Base-by-base conservation (phyloP, 2,329 filamentous ascomycete genomes). In the Penicillium hordei region DNA sequence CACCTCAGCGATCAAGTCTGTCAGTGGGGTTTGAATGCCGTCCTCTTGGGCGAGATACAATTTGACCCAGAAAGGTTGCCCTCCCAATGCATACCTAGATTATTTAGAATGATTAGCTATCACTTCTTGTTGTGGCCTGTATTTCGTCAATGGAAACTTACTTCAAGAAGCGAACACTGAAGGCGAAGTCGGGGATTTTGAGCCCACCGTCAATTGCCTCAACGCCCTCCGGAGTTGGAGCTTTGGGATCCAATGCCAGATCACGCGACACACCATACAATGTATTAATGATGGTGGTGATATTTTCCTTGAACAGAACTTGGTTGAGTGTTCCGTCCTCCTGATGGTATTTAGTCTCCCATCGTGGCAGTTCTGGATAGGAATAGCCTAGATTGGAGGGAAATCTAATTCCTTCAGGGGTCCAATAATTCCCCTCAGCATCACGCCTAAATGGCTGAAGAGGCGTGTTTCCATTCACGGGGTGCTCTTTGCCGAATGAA, bases 131-230 rank as follows among this genome's bases (percentile, higher is more conserved):
- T 21, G 8, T 7, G 3, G 17, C n/a, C 23, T 2, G 7, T 21
- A 12, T 12, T 10, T 21, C 10, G 7, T 29, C 7, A 36, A 17
- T 10, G 23, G 12, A 1, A 27, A 40, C 48, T 5, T 45, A 60
- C 55, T 60, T 60, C 39, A 43, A 31, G n/a, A 52, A 60, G 7
- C 58, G 43, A 48, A 60, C 48, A 29, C 58, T 58, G 58, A 60
- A 60, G 29, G 48, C 49, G 39, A 52, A 60, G 19, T 60, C 58
- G 4, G 54, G 29, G 13, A 57, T 31, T 23, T 52, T 34, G 9
- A 60, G 36, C 17, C 58, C 54, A 12, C 58, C 58, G 12, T 57
- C 58, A 38, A 60, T 52, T 17, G 29, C 19, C 25, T 57, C 54
- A 19, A 57, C 44, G 5, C 58, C 56, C 10, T 55, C 54, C 21